Conservation (phyloP, 2,329 filamentous ascomycete genomes). For the Beauveria caledonica region DNA sequence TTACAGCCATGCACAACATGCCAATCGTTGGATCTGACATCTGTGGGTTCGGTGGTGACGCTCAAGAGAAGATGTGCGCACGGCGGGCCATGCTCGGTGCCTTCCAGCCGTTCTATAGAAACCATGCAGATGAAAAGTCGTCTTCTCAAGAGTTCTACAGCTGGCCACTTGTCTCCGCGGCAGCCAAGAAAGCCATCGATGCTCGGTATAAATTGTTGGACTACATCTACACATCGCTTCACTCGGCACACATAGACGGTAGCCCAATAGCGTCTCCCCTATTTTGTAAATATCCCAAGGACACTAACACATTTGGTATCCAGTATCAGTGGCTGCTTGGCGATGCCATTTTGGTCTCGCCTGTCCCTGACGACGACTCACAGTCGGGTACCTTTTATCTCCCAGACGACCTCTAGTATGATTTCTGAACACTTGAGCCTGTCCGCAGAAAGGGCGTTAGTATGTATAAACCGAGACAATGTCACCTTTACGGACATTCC, state of each 20-base stretch:
- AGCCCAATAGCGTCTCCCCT: constrained; percentile 58
- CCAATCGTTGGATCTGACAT: constrained; percentile 63
- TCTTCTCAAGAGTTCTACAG: constrained; percentile 55
- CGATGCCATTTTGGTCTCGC: constrained; percentile 32
- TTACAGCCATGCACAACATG: constrained; percentile 51
- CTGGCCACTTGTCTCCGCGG: constrained; percentile 51
- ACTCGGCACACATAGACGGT: constrained; percentile 49
- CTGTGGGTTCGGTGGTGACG: constrained; percentile 61
- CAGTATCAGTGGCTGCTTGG: constrained; percentile 41
- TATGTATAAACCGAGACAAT: constrained; percentile 22
- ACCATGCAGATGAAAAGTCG: constrained; percentile 44
- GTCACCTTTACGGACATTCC: constrained; percentile 44
- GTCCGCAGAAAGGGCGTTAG: constrained; percentile 5
- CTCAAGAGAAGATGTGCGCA: constrained; percentile 52
- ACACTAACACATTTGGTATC: constrained; percentile 31
- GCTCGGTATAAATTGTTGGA: constrained; percentile 63
- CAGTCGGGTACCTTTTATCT: constrained; percentile 35
- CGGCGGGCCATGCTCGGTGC: constrained; percentile 58
- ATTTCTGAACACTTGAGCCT: constrained; percentile 33
- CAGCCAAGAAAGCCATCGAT: constrained; percentile 58
- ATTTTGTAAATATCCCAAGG: constrained; percentile 57
- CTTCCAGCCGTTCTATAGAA: constrained; percentile 59
- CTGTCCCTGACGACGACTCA: constrained; percentile 33
- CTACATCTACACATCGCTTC: constrained; percentile 63
- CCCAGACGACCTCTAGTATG: constrained; percentile 38